Evolutionary conservation across 805 yeast species (phyloP), one percentile per base, ranked within the genome.

Genomic region (Candida arabinofermentans): DNA sequence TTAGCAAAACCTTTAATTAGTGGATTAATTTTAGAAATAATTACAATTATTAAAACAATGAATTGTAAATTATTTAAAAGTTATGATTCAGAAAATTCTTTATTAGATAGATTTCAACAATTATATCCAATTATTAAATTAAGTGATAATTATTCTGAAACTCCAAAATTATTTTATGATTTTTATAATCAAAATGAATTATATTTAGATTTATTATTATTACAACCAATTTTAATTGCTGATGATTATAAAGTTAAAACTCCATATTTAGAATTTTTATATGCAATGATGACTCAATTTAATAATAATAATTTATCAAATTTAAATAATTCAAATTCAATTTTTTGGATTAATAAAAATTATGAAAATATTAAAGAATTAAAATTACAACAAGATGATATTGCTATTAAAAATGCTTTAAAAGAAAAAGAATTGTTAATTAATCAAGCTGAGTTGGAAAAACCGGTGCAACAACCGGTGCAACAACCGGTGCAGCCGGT

Each of bases 221-320:
- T 90, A 47, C 95, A 88, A 57, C 95, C 96, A 5, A 90, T 90
- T 39, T 67, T 90, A 41, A 69, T 89, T 43, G 96, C 93, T n/a
- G 96, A 89, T 65, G 96, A 89, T 58, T 77, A 77, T 57, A 81
- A 83, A 37, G 81, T 88, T 41, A 83, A 84, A 59, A 87, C 96
- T 0, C 96, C 97, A 2, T 90, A 90, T 59, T 70, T 90, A 59
- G 97, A 90, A 65, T 86, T 86, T 52, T 66, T 87, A 43, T 90
- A 87, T 59, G 88, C 96, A 2, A 74, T 81, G 40, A 67, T 84
- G 69, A 79, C 86, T 48, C 90, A 84, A 58, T 73, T 69, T 40
- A 72, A 69, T 41, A 72, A 69, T 44, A 64, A 75, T 44, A 81
- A 79, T 47, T 45, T 50, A n/a, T 67, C 68, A 22, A 51, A 62